Conservation (phyloP, 345 rosid genomes). For the Murraya koenigii region DNA sequence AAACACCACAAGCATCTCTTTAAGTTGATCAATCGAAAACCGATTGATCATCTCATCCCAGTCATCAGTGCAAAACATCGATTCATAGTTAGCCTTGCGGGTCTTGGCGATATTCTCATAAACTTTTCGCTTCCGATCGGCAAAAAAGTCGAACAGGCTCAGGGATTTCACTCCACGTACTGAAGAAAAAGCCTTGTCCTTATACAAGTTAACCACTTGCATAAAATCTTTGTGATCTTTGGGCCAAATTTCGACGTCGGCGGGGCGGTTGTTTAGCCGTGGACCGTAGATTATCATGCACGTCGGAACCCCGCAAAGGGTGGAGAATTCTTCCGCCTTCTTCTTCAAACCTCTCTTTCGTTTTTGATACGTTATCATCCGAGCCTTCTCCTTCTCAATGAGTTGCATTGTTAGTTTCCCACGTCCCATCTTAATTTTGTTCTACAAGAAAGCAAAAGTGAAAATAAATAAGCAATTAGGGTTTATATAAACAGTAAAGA, state of each 20-base stretch:
- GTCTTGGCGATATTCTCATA: not conserved
- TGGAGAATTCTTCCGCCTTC: constrained; percentile 25
- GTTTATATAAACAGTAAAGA: too few relatives aligned
- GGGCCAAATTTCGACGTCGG: constrained; percentile 31
- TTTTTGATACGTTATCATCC: constrained; percentile 34
- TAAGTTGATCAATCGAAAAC: not conserved
- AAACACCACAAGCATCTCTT: not conserved
- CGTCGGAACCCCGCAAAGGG: constrained; percentile 32
- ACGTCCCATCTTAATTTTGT: constrained; percentile 8
- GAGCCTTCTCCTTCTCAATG: constrained; percentile 34
- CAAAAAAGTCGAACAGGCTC: constrained; percentile 13
- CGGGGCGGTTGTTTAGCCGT: not conserved
- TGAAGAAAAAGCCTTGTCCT: constrained; percentile 14
- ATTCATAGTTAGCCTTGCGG: constrained; percentile 9
- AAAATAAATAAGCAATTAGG: too few relatives aligned
- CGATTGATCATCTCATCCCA: not conserved
- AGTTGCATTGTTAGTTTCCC: constrained; percentile 31
- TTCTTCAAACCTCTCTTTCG: constrained; percentile 33
- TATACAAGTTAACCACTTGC: constrained; percentile 29
- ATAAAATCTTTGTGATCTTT: constrained; percentile 18
- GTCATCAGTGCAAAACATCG: not conserved
- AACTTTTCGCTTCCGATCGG: not conserved
- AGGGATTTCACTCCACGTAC: constrained; percentile 17
- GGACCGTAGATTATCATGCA: constrained; percentile 41
- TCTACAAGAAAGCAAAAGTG: too few relatives aligned